These are phyloP conservation scores for Tilletiaria anomala DNA, from an alignment of 1,284 basidiomycete species.

Conservation along the genomic window DNA sequence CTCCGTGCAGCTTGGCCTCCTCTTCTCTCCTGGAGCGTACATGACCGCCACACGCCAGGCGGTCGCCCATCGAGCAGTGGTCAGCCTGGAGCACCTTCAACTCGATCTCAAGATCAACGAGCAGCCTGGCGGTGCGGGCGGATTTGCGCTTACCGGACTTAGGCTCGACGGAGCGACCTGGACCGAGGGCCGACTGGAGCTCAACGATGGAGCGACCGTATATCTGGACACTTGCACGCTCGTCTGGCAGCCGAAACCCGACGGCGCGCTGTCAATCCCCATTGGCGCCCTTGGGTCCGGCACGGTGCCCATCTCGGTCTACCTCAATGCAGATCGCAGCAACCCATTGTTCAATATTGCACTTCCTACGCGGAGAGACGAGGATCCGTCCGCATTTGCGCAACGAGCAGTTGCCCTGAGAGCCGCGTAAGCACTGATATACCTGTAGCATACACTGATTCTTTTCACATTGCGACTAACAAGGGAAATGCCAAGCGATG, in stretches of 20 bases:
- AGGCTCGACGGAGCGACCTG: slow-evolving; percentile 31
- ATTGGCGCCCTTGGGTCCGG: neutral
- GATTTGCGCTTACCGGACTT: slow-evolving; percentile 39
- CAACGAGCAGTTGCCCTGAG: slow-evolving; percentile 34
- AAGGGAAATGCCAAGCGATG: too few species aligned
- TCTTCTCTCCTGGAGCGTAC: slow-evolving; percentile 32
- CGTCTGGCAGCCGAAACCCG: too few species aligned
- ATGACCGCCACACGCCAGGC: slow-evolving; percentile 36
- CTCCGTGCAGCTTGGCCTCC: slow-evolving; percentile 21
- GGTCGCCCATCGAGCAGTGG: slow-evolving; percentile 17
- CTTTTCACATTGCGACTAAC: too few species aligned
- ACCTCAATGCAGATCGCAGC: slow-evolving; percentile 75
- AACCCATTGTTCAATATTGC: slow-evolving; percentile 76
- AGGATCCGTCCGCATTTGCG: slow-evolving; percentile 11
- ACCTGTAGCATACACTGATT: too few species aligned
- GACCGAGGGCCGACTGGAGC: slow-evolving; percentile 8
- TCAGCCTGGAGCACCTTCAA: slow-evolving; percentile 28
- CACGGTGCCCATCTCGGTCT: slow-evolving; percentile 59
- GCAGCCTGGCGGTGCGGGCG: neutral
- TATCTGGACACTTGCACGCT: slow-evolving; percentile 19
- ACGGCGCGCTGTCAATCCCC: too few species aligned
- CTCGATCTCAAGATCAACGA: slow-evolving; percentile 14
- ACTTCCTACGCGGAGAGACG: slow-evolving; percentile 52
- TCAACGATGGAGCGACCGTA: slow-evolving; percentile 21
- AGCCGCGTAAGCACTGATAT: slow-evolving; percentile 9